A percentile compares a stretch with the other conserved stretches of the same genome.
phyloP scores from a whole-genome alignment of 2,329 filamentous ascomycete species.

The Clathrospora elynae region DNA sequence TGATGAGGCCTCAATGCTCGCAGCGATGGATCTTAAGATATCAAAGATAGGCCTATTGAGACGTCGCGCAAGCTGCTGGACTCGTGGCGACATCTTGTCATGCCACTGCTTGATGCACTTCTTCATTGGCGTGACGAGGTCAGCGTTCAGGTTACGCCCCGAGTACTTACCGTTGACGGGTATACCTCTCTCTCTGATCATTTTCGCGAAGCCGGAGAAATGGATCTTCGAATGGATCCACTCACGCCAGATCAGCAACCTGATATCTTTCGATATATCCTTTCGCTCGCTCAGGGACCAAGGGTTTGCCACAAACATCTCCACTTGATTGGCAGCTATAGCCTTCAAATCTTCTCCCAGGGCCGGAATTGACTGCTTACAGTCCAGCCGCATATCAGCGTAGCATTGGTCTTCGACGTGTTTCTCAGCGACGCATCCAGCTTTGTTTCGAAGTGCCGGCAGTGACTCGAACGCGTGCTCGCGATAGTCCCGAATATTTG shows the following conservation, averaged over 20 bases:
- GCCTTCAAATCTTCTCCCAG: background rate
- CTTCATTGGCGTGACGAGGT: slow-evolving; percentile 7
- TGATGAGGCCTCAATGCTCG: slow-evolving; percentile 1
- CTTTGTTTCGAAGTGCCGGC: background rate
- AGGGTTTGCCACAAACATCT: background rate
- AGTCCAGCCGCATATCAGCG: slow-evolving; percentile 9
- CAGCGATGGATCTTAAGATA: background rate
- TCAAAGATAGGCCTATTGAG: slow-evolving; percentile 1
- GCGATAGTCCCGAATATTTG: slow-evolving; percentile 8
- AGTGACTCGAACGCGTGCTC: slow-evolving; percentile 13
- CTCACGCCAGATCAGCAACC: background rate
- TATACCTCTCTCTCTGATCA: slow-evolving; percentile 18
- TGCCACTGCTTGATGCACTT: slow-evolving; percentile 8
- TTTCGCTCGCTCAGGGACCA: background rate
- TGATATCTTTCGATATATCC: background rate
- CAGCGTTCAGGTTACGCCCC: slow-evolving; percentile 14
- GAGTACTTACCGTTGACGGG: slow-evolving; percentile 8
- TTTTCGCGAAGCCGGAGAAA: slow-evolving; percentile 12
- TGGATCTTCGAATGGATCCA: slow-evolving; percentile 6
- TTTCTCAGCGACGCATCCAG: slow-evolving; percentile 5
- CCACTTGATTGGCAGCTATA: background rate
- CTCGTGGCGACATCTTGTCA: background rate
- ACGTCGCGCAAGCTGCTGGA: background rate
- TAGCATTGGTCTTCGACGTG: slow-evolving; percentile 10
- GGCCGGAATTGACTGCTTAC: background rate